Conservation (phyloP, 129 eudicot genomes). For the Pseudognaphalium luteoalbum region DNA sequence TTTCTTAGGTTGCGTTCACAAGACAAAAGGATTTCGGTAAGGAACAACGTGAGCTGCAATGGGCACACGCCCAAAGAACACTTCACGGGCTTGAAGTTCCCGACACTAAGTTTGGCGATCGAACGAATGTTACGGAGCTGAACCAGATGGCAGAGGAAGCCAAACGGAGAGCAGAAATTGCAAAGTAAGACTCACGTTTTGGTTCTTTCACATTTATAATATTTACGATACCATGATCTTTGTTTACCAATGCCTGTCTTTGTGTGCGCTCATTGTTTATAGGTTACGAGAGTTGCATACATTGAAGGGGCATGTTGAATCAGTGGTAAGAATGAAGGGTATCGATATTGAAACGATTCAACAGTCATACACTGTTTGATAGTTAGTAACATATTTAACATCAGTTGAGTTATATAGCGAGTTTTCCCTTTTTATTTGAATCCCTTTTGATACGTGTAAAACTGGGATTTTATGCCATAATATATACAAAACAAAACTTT, state of each 20-base stretch:
- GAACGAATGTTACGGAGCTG: constrained; percentile 60
- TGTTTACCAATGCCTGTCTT: not conserved
- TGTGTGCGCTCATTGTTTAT: constrained; percentile 17
- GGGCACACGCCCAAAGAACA: constrained; percentile 98
- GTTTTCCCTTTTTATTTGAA: not conserved
- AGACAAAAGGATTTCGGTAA: constrained; percentile 91
- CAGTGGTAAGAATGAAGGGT: constrained; percentile 88
- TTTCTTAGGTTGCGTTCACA: constrained; percentile 78
- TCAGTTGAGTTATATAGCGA: constrained; percentile 9
- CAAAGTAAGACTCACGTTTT: constrained; percentile 45
- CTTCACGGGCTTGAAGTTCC: constrained; percentile 95
- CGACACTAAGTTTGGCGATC: constrained; percentile 66
- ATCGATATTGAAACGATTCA: constrained; percentile 84
- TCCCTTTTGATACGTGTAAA: not conserved
- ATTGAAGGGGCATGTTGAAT: constrained; percentile 87
- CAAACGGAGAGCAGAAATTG: constrained; percentile 89
- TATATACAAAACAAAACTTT: not conserved
- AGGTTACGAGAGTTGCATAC: constrained; percentile 81
- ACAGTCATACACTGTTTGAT: constrained; percentile 90
- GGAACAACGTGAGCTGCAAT: constrained; percentile 87
- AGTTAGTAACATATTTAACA: not conserved
- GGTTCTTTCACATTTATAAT: not conserved
- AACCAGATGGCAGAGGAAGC: constrained; percentile 99
- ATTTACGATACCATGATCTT: not conserved
- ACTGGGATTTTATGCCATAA: not conserved